phyloP scores from a whole-genome alignment of 202 grass and related monocot genomes.

The Schoenoplectus triqueter region DNA sequence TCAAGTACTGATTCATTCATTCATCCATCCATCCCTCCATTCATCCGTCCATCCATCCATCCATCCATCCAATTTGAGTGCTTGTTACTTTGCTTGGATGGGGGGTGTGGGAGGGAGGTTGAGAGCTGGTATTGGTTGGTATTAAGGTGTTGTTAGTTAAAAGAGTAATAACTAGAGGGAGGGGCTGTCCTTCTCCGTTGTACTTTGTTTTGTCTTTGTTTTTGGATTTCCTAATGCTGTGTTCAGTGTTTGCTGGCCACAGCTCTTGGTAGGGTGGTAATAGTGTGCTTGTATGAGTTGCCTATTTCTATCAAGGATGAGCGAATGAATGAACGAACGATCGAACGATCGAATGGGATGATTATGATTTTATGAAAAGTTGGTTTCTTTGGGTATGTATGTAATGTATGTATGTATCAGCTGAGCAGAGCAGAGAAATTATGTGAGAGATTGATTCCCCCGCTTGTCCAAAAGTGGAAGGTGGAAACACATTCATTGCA shows the following conservation, averaged over 20 bases:
- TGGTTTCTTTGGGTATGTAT: not conserved
- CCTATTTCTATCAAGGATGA: not conserved
- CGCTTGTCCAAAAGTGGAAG: too few species aligned
- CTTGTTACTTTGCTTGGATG: not conserved
- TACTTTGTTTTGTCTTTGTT: not conserved
- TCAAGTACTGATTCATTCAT: slow-evolving; percentile 42
- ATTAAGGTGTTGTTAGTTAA: slow-evolving; percentile 14
- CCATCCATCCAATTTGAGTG: not conserved
- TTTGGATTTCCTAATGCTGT: slow-evolving; percentile 22
- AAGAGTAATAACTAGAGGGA: slow-evolving; percentile 16
- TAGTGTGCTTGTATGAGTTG: slow-evolving; percentile 17
- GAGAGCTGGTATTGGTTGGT: not conserved
- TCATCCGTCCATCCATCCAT: not conserved
- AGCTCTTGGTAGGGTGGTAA: not conserved
- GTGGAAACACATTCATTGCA: too few species aligned
- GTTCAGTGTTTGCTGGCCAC: not conserved
- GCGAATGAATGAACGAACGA: not conserved
- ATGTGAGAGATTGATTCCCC: too few species aligned
- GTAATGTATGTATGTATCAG: not conserved
- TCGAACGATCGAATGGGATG: not conserved
- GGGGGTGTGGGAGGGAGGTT: not conserved
- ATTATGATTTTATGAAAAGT: not conserved
- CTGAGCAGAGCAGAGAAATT: too few species aligned
- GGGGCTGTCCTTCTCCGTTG: not conserved
- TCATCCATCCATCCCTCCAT: not conserved